Percentiles rank a stretch among this genome's conserved stretches.
These are phyloP conservation scores for Aphanomyces cochlioides DNA, from an alignment of 352 stramenopile species.

Conservation along the genomic window DNA sequence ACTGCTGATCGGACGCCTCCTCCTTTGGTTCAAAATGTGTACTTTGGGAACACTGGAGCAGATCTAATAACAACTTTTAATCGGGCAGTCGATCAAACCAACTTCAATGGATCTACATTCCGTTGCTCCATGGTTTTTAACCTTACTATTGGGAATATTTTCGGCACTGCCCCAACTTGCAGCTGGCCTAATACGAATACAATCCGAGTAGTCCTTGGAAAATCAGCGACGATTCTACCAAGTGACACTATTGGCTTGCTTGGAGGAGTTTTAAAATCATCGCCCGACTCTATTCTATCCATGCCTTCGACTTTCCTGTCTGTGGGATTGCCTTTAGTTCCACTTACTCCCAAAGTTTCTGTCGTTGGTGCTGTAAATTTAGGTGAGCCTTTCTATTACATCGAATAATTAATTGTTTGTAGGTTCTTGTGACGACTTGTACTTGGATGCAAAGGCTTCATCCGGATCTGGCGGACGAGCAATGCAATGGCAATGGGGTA, in stretches of 20 bases:
- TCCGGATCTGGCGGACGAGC: constrained; percentile 8
- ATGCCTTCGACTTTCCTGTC: neutral
- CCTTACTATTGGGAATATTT: neutral
- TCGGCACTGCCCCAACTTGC: neutral
- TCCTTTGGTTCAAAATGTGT: neutral
- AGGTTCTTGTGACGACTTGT: constrained; percentile 4
- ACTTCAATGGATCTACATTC: neutral
- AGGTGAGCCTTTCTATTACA: neutral
- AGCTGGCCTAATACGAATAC: constrained; percentile 1
- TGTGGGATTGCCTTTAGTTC: neutral
- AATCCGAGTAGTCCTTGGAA: constrained; percentile 3
- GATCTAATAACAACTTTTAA: constrained; percentile 15
- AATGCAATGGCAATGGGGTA: constrained; percentile 4
- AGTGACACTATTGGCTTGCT: neutral
- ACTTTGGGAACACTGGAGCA: constrained; percentile 19
- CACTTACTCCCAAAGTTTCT: neutral
- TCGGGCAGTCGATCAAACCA: constrained; percentile 12
- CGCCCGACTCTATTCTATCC: neutral
- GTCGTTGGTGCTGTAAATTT: neutral
- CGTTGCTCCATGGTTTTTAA: constrained; percentile 3
- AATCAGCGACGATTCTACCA: neutral
- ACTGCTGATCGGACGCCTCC: constrained; percentile 12
- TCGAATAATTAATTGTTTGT: neutral
- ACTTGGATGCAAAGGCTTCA: neutral
- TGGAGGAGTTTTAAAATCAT: constrained; percentile 7